Conservation (phyloP, 805 yeast species). For the Naumovozyma dairenensis region DNA sequence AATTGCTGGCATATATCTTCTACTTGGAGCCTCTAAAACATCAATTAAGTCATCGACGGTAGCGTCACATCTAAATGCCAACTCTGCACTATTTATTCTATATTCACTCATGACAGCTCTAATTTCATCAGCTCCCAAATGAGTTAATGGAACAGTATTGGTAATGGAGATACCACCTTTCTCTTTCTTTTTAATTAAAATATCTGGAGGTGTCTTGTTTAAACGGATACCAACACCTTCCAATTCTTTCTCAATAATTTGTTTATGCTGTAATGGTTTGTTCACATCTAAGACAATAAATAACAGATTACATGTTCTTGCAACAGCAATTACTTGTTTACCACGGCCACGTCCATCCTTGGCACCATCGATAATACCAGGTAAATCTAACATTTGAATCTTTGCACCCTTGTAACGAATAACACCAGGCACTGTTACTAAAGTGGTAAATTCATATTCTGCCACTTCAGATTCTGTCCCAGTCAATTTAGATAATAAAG, state of each 20-base stretch:
- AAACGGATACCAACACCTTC: slow-evolving; percentile 97
- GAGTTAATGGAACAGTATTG: slow-evolving; percentile 85
- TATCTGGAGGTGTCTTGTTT: slow-evolving; percentile 88
- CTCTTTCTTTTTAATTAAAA: slow-evolving; percentile 83
- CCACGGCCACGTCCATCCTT: slow-evolving; percentile 90
- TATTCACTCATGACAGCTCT: slow-evolving; percentile 95
- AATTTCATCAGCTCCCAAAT: slow-evolving; percentile 84
- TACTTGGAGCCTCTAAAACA: slow-evolving; percentile 77
- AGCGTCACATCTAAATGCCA: slow-evolving; percentile 95
- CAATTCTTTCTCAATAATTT: slow-evolving; percentile 85
- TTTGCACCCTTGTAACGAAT: slow-evolving; percentile 95
- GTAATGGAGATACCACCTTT: slow-evolving; percentile 94
- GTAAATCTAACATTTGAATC: slow-evolving; percentile 89
- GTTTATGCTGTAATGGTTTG: slow-evolving; percentile 90
- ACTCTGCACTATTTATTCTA: slow-evolving; percentile 89
- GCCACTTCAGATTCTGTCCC: slow-evolving; percentile 98
- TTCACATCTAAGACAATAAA: slow-evolving; percentile 93
- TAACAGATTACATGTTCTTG: slow-evolving; percentile 90
- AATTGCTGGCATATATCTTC: slow-evolving; percentile 91
- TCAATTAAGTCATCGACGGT: slow-evolving; percentile 95
- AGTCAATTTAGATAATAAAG: slow-evolving; percentile 76
- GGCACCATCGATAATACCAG: slow-evolving; percentile 87
- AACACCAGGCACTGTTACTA: slow-evolving; percentile 96
- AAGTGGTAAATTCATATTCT: slow-evolving; percentile 93
- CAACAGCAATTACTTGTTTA: slow-evolving; percentile 96